phyloP scores from a whole-genome alignment of 352 stramenopile species.

The Globisporangium yorkense region DNA sequence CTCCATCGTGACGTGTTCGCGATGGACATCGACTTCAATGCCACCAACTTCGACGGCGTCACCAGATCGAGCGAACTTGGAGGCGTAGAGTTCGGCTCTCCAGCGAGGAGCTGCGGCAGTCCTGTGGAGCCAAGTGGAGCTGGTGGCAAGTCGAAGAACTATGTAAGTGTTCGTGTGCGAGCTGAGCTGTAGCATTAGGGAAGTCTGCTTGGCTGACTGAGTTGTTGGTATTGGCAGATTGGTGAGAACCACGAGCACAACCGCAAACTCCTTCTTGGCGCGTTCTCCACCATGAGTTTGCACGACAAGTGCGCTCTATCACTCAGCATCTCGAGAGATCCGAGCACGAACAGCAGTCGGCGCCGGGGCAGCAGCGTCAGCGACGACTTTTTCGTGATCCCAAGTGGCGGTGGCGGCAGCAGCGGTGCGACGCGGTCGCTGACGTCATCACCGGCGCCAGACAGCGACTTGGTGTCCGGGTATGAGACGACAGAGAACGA shows the following conservation, averaged over 20 bases:
- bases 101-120: conserved; percentile 28
- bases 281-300: conserved; percentile 86
- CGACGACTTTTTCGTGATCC: conserved; percentile 26
- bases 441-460: conserved; percentile 5
- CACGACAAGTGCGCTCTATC: conserved; percentile 85
- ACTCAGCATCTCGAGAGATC: conserved; percentile 71
- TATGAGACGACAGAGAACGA: conserved; percentile 30
- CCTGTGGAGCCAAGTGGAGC: conserved; percentile 15
- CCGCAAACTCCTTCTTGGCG: conserved; percentile 72
- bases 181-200: neutral
- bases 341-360: conserved; percentile 18
- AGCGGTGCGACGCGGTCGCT: conserved; percentile 1
- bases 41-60: conserved; percentile 12
- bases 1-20: conserved; percentile 16
- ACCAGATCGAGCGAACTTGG: neutral
- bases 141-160: conserved; percentile 34
- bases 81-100: conserved; percentile 13
- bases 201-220: neutral
- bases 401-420: conserved; percentile 19
- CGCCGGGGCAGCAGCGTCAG: conserved; percentile 53
- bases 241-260: conserved; percentile 81
- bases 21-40: conserved; percentile 46
- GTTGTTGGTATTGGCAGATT: conserved; percentile 19
- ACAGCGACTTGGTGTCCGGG: conserved; percentile 18
- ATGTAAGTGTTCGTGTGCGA: conserved; percentile 28